Evolutionary conservation across 768 basidiomycete genomes (phyloP), one percentile per base, ranked within the genome.

Genomic region (Russula olivacea): DNA sequence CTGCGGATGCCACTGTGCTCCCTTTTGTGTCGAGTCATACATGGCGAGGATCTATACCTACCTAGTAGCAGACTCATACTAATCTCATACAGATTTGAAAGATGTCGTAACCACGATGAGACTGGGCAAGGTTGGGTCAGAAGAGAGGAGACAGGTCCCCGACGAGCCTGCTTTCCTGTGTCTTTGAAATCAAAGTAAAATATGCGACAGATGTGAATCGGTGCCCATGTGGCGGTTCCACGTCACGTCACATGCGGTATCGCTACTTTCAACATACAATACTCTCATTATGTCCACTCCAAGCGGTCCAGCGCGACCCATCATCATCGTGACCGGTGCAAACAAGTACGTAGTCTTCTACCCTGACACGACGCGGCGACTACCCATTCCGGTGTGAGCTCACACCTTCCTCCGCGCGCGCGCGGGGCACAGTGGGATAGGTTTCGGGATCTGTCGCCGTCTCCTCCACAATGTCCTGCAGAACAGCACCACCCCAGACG

Each of bases 391-490:
- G 2, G 12, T 3, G n/a, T n/a, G n/a, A n/a, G 30, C 58, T 52
- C n/a, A 59, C 23, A 23, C 25, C 25, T 50, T 15, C 40, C 30
- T 4, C 41, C 12, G n/a, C 12, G 8, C 30, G 15, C 12, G 8
- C 21, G 15, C 17, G 34, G 34, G 34, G 1, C 36, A 36, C 71
- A 93, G 91, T 43, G 92, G 92, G 60, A 80, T 94, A 19, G 92
- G 92, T 17, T 89, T 87, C 71, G 90, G 89, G 14, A 87, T 89
- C 49, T 92, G 90, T 75, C 83, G 87, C 64, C 86, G 92, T 52
- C 79, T 94, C 8, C 78, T 94, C 50, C 73, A 78, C 67, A 86
- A 91, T 68, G 76, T 93, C 19, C 82, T 82, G n/a, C 76, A 77
- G 47, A 69, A 71, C 15, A 70, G 70, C 15, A 40, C 38, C 38